Percentiles rank a stretch among this genome's conserved stretches.
phyloP scores from a whole-genome alignment of 2,329 filamentous ascomycete species.

The Cordyceps fumosorosea region DNA sequence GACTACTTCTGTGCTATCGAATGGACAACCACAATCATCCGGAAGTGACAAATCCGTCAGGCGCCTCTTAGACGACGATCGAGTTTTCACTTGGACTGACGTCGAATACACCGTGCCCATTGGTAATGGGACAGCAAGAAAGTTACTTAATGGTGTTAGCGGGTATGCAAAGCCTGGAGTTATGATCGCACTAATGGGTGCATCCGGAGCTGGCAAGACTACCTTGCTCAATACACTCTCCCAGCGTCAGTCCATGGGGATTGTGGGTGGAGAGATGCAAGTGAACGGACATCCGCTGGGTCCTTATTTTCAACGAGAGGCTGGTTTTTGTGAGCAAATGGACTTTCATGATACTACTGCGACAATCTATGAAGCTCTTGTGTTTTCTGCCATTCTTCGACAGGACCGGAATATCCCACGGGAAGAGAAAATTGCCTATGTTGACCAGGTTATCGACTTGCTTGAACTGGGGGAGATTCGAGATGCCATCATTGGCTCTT shows the following conservation, averaged over 20 bases:
- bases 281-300: background rate
- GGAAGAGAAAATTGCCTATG: background rate
- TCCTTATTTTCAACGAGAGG: background rate
- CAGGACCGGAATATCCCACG: slow-evolving; percentile 39
- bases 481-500: background rate
- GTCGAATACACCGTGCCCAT: background rate
- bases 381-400: slow-evolving; percentile 46
- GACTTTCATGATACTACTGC: slow-evolving; percentile 43
- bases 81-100: background rate
- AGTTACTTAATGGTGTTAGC: background rate
- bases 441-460: background rate
- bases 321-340: slow-evolving; percentile 34
- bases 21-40: no score
- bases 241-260: background rate
- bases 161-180: background rate
- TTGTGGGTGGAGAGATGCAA: background rate
- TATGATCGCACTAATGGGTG: background rate
- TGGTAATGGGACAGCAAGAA: no score
- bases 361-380: slow-evolving; percentile 36
- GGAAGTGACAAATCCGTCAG: no score
- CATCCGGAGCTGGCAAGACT: background rate
- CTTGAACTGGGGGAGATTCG: background rate
- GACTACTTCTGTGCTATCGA: no score
- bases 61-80: no score
- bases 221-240: background rate